These are phyloP conservation scores for Solanum etuberosum DNA, from an alignment of 257 asterid genomes.

Conservation along the genomic window DNA sequence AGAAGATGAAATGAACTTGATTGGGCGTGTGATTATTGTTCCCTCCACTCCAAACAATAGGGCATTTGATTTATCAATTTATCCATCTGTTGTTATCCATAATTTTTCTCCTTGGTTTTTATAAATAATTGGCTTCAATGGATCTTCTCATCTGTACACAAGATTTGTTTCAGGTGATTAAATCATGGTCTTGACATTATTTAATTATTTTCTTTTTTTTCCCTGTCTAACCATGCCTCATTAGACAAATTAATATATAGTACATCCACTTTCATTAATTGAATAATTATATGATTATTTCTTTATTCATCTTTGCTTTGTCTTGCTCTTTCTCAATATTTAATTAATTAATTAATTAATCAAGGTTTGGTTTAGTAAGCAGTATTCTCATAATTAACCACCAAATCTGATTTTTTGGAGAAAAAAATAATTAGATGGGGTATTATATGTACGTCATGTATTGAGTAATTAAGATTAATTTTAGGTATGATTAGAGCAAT, in stretches of 20 bases:
- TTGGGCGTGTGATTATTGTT: constrained; percentile 42
- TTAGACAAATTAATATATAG: constrained; percentile 4
- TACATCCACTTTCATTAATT: constrained; percentile 3
- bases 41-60: constrained; percentile 69
- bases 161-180: constrained; percentile 52
- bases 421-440: neutral
- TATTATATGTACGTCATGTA: constrained; percentile 10
- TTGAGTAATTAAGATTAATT: constrained; percentile 18
- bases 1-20: constrained; percentile 21
- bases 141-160: constrained; percentile 56
- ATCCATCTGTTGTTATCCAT: constrained; percentile 21
- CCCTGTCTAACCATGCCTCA: neutral
- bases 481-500: constrained; percentile 14
- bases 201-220: constrained; percentile 5
- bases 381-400: neutral
- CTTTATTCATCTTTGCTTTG: neutral
- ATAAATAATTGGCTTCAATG: constrained; percentile 17
- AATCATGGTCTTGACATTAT: constrained; percentile 34
- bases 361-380: neutral
- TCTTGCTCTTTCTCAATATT: neutral
- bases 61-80: constrained; percentile 28
- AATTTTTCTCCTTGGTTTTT: constrained; percentile 10
- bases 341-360: neutral
- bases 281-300: neutral
- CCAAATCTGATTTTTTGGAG: neutral